Evolutionary conservation across 2,329 filamentous ascomycete species (phyloP), one percentile per base, ranked within the genome.

Genomic region (Elsinoe ampelina): DNA sequence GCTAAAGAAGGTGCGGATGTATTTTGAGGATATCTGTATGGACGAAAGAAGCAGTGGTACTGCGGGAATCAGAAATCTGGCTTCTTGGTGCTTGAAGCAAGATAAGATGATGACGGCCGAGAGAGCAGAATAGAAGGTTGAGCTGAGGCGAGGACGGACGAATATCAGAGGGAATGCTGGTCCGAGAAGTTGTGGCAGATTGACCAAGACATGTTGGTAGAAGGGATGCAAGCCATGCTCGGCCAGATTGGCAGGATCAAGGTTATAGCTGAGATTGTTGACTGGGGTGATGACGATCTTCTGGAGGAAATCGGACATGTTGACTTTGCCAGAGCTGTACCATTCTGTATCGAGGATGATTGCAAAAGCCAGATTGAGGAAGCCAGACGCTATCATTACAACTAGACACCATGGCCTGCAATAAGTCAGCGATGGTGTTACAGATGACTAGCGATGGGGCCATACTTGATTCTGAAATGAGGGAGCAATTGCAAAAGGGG

Each of bases 271-370:
- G 58, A 80, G 68, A 62, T 79, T 80, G 65, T 80, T 80, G 57
- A 77, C 65, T 3, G 77, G 77, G 0, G 77, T 79, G 56, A 80
- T 70, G 55, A 79, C 66, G 3, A 75, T 71, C 30, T 79, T 75
- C 26, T 72, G 72, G 63, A 86, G 73, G 30, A 92, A 71, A 60
- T 84, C 80, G 17, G 77, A 74, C 77, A 87, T 84, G 36, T 80
- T 80, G 58, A 88, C 78, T 55, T 82, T 78, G 58, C 80, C 77
- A 65, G 71, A 60, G 62, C 71, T 67, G 68, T 95, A 96, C 70
- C 95, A 96, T 45, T 83, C 80, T 2, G 92, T 97, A 71, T 98
- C 93, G 52, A 89, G 77, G 58, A 81, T 79, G 63, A 96, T 80
- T 39, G 90, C 92, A 61, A 92, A 70, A 58, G 64, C 90, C 57